Base-by-base conservation (phyloP, 1,139 yeast species). In the Candida pseudocylindracea region DNA sequence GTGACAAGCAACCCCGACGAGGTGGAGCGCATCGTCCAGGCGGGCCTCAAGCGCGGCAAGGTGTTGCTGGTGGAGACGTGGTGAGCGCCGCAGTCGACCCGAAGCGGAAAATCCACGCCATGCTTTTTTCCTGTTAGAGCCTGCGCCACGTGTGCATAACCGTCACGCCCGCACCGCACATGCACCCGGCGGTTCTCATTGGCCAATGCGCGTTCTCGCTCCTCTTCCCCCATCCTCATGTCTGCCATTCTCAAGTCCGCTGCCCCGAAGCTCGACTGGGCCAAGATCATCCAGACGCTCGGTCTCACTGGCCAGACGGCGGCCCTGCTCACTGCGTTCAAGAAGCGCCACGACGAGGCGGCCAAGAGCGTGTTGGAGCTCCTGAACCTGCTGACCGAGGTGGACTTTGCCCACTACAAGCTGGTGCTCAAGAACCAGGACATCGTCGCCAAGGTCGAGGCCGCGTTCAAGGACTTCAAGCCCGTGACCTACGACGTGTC, bases 281-380 rank as follows among this genome's bases (percentile, higher is more conserved):
- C 91, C 53, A 73, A 75, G 61, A 73, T 88, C 51, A 69, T 80
- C 51, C 63, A 91, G 45, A 72, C 88, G 43, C 69, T 88, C 52
- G 94, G 95, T 38, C 69, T 88, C 54, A 72, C 93, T 39, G 98
- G 98, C 39, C 60, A 75, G 51, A 88, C 98, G 41, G 92, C 94
- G 39, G 54, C 80, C 36, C 71, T 93, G 31, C 66, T 88, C 53
- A 69, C 88, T 37, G 69, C 92, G 30, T 88, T 88, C 76, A 88
- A 85, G 65, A 88, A 91, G 78, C 79, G 99, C 69, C 76, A 81
- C 58, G 96, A 88, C 49, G 98, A 88, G 54, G 96, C 98, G 46
- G 76, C 83, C 63, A 76, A 81, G 61, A 68, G 68, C 50, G 60
- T 78, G 46, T 58, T 64, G 45, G 72, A 72, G 40, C 66, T 85